Evolutionary conservation across 2,329 filamentous ascomycete genomes (phyloP), one percentile per base, ranked within the genome.

Genomic region (Fusarium verrucosum): DNA sequence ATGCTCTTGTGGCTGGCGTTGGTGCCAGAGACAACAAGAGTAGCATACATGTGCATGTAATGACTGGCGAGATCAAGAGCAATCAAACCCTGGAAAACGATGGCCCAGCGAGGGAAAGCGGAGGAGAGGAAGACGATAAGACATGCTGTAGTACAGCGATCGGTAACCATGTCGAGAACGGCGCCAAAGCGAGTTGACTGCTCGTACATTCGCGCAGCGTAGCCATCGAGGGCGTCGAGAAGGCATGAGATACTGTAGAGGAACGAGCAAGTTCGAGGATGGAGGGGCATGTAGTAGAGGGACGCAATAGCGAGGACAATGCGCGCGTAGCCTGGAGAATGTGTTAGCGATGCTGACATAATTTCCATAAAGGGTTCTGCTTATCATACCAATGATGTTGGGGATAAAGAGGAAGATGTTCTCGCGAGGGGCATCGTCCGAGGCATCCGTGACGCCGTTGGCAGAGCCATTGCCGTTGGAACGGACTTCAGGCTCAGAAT

Each of bases 21-120:
- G 50, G 87, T 85, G 50, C 92, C 92, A 50, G 91, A 92, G 87
- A 97, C 95, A 66, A 89, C 89, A 73, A 97, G 82, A 1, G 93
- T 97, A 13, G 94, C 92, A 76, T 96, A 98, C 95, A 99, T 99
- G 81, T 99, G 95, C 83, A 98, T 94, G 77, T 98, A 99, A 79
- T 99, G 95, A 76, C 93, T 97, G 25, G 95, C 91, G 66, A 99
- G 85, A 78, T 99, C 95, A 72, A 99, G 81, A 52, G 90, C 91
- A 77, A 99, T 97, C 74, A 99, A 81, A 40, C 90, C 87, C 82
- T 99, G 95, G 85, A 99, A 99, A 58, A 98, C 75, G 70, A 98
- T 93, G 66, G 92, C 89, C 90, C 92, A 98, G 55, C 94, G 87
- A 6, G 95, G 95, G 80, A 96, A 99, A 19, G 95, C 95, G 14